phyloP scores from a whole-genome alignment of 352 stramenopile genomes.

The Plasmopara viticola region DNA sequence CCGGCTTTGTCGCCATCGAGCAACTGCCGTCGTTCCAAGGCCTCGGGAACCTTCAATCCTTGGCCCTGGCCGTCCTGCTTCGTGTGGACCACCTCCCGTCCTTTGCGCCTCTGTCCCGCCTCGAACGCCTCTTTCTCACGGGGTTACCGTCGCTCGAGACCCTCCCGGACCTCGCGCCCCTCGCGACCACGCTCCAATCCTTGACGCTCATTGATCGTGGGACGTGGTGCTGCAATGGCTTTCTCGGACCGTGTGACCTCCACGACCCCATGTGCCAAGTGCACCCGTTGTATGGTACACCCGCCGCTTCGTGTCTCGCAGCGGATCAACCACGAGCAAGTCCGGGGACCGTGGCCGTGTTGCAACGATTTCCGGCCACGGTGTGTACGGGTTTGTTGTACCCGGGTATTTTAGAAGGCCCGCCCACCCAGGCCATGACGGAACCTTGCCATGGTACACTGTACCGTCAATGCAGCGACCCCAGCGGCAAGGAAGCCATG shows the following conservation, averaged over 20 bases:
- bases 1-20: constrained; percentile 15
- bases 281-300: constrained; percentile 18
- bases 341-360: constrained; percentile 11
- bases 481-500: constrained; percentile 17
- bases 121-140: constrained; percentile 24
- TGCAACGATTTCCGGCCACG: constrained; percentile 15
- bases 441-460: constrained; percentile 33
- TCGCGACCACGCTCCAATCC: constrained; percentile 13
- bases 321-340: constrained; percentile 6
- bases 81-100: constrained; percentile 12
- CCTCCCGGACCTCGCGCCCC: constrained; percentile 20
- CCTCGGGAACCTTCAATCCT: constrained; percentile 26
- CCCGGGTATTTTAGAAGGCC: constrained; percentile 9
- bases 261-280: constrained; percentile 15
- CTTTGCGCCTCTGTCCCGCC: constrained; percentile 12
- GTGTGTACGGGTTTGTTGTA: constrained; percentile 19
- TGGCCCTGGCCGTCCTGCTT: constrained; percentile 20
- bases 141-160: constrained; percentile 5
- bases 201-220: constrained; percentile 14
- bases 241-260: constrained; percentile 18
- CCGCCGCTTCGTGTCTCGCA: constrained; percentile 13
- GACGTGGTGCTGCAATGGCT: constrained; percentile 30
- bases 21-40: constrained; percentile 24
- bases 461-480: constrained; percentile 27
- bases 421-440: constrained; percentile 15